Base-by-base conservation (phyloP, 495 filamentous ascomycete species). In the Trichoderma asperelloides region DNA sequence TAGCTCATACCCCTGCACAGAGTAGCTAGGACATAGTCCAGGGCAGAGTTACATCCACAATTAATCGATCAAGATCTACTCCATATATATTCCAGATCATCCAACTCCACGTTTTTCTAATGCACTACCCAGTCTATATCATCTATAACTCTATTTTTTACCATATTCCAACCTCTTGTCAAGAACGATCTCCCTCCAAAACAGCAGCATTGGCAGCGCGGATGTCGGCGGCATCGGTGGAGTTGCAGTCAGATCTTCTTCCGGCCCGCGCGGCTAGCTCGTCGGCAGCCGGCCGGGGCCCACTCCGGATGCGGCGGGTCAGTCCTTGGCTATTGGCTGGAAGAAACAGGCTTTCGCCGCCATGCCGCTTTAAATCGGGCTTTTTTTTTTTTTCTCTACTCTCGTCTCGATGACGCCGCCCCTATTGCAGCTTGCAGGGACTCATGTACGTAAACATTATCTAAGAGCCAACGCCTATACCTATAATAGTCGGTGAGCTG, bases 201-300 rank as follows among this genome's bases (percentile, higher is more conserved):
- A 60, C 2, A 8, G 25, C 27, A 28, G 9, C 8, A 60, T 28
- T 11, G 27, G 23, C 16, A 13, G 13, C 9, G 16, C 55, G 55
- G 55, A 7, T 60, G 55, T 60, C 55, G 55, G 55, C 55, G 55
- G 55, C 55, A 60, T 60, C 55, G 55, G 55, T 60, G 55, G 55
- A 60, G 27, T 27, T 18, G 9, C 55, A 25, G 2, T 33, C 25
- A 60, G 55, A 60, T 60, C 55, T 15, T 28, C 27, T 60, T 30
- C 55, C 55, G 55, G 55, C 27, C 55, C 55, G 55, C 27, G 13
- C 25, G 55, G 55, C 27, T 60, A 25, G 27, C 55, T 28, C 0
- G 23, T 11, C 55, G 55, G 55, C 55, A 28, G 55, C 55, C 55
- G 55, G 55, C 55, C 55, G 55, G 55, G 55, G 27, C 55, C 55